Percentiles rank a stretch among this genome's conserved stretches.
These are phyloP conservation scores for Lichina pygmaea DNA, from an alignment of 495 filamentous ascomycete species.

Conservation along the genomic window DNA sequence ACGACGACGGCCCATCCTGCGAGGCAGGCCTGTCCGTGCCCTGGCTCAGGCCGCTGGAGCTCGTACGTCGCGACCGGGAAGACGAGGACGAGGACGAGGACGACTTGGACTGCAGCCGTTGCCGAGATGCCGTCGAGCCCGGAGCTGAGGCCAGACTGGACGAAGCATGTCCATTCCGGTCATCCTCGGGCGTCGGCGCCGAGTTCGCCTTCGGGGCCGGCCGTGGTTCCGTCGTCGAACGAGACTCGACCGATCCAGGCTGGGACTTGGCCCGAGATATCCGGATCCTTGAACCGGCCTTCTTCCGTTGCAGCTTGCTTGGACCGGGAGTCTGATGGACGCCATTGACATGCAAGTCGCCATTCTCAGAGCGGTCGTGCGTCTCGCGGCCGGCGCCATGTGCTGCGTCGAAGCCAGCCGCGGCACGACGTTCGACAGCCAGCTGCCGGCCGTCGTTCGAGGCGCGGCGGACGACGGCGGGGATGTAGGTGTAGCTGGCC, in stretches of 20 bases:
- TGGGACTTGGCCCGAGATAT: neutral
- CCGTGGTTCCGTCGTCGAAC: neutral
- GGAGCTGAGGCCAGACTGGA: no score
- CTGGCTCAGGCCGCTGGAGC: neutral
- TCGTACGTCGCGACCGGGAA: neutral
- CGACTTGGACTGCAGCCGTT: neutral
- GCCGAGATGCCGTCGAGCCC: no score
- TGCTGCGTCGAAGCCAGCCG: no score
- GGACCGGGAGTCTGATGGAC: neutral
- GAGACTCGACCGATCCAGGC: neutral
- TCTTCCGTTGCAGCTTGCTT: neutral
- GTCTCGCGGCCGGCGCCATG: neutral
- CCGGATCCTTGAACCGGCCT: neutral
- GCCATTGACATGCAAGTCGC: neutral
- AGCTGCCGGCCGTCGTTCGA: neutral
- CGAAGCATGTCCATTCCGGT: no score
- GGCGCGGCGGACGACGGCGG: conserved; percentile 1
- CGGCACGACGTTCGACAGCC: neutral
- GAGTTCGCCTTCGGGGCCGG: neutral
- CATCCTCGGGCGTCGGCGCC: neutral
- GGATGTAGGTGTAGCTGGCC: conserved; percentile 11
- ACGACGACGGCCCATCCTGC: neutral
- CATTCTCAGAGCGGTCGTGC: neutral
- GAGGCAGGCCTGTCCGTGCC: neutral
- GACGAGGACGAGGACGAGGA: neutral